Evolutionary conservation across 371 early-diverging fungal species (phyloP), one percentile per base, ranked within the genome.

Genomic region (Sporodiniella umbellata): DNA sequence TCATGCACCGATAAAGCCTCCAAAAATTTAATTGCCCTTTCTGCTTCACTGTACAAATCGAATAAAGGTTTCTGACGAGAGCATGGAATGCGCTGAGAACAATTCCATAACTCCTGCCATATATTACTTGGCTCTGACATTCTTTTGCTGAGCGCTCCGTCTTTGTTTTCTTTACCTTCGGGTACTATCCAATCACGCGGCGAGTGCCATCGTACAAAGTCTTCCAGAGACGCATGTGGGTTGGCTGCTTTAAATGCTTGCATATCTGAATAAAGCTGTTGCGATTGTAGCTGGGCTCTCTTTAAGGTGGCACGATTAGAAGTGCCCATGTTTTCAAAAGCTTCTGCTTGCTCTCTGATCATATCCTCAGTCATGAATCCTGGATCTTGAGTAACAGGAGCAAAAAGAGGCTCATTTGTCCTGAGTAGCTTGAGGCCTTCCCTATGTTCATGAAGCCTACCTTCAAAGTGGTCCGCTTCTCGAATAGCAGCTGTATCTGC

Each of bases 161-260:
- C 58, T 33, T 40, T 18, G 33, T 42, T 42, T 3, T 21, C 14
- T 47, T 4, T 17, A 19, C 39, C 37, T 21, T 50, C 28, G 48
- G 60, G 31, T 28, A 35, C 21, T 14, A 87, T 58, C 86, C 88
- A 90, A 62, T 96, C 96, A 44, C 89, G 79, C 8, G 96, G 96
- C 0, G 95, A 95, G 60, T 94, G 90, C 96, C 96, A 96, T 40
- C 94, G 75, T n/a, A 96, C 89, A 79, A 96, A 96, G 51, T 96
- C 96, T 4, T 83, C 90, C 4, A 96, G 61, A 6, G 62, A 62
- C 21, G 86, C 82, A 22, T 79, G 72, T 1, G 96, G 93, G 56
- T 96, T 92, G 15, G 92, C 92, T 2, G 90, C 90, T 56, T 92
- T 92, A 62, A 92, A 92, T 8, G 90, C 80, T 54, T 82, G 72